A percentile compares a stretch with the other conserved stretches of the same genome.
Conservation (phyloP, 1,284 basidiomycete species). For the Ustilago crameri region DNA sequence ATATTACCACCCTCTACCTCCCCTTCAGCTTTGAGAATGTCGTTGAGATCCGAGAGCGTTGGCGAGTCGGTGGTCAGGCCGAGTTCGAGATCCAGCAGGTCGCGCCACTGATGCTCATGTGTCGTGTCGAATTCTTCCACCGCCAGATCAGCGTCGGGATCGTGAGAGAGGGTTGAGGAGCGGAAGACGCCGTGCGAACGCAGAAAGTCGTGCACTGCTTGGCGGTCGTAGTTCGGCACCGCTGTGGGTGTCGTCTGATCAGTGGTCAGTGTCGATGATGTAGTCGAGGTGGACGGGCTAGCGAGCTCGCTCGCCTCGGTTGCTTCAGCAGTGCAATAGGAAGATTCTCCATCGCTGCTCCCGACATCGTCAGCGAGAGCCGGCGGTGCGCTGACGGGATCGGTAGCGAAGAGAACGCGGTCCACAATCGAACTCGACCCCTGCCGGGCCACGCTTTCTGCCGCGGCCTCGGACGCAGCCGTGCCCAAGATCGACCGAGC, state of each 20-base stretch:
- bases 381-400: not conserved
- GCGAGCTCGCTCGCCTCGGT: not conserved
- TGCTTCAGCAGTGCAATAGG: not conserved
- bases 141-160: not conserved
- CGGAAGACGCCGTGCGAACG: constrained; percentile 33
- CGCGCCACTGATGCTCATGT: constrained; percentile 28
- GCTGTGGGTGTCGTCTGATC: not conserved
- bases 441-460: not conserved
- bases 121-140: constrained; percentile 6
- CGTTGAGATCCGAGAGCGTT: not conserved
- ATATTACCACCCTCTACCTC: not conserved
- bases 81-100: constrained; percentile 45
- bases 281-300: not conserved
- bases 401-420: constrained; percentile 13
- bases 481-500: constrained; percentile 30
- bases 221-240: constrained; percentile 24
- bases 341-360: not conserved
- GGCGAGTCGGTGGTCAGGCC: constrained; percentile 16
- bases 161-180: not conserved
- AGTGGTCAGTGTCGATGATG: not conserved
- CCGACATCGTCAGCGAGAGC: not conserved
- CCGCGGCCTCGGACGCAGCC: constrained; percentile 9
- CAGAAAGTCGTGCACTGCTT: constrained; percentile 43
- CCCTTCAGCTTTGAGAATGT: constrained; percentile 7
- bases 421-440: constrained; percentile 2